Evolutionary conservation across 2,329 filamentous ascomycete species (phyloP).

Genomic region (Seiridium unicorne): DNA sequence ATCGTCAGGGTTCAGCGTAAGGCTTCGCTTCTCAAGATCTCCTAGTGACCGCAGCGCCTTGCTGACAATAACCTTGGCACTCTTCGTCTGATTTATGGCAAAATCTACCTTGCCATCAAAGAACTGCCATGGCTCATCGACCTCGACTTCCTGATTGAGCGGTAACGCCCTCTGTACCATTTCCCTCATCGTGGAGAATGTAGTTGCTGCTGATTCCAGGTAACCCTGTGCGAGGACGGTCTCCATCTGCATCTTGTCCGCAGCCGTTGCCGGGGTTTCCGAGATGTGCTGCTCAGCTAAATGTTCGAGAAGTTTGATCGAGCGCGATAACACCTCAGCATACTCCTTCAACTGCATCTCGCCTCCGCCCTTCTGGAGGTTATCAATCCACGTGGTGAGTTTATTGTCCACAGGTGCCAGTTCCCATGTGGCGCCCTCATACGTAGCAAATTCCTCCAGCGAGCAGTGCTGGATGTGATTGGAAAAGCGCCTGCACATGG

Average conservation of each 20-base stretch:
- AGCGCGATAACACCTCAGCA: slow-evolving; percentile 76
- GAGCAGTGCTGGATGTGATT: slow-evolving; percentile 78
- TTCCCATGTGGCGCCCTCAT: slow-evolving; percentile 79
- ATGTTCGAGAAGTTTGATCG: slow-evolving; percentile 84
- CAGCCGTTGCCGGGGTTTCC: slow-evolving; percentile 67
- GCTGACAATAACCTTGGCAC: slow-evolving; percentile 77
- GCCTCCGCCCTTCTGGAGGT: slow-evolving; percentile 77
- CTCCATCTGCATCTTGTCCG: slow-evolving; percentile 77
- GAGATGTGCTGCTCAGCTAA: slow-evolving; percentile 78
- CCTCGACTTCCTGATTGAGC: slow-evolving; percentile 43
- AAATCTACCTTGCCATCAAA: slow-evolving; percentile 70
- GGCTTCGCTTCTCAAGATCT: slow-evolving; percentile 72
- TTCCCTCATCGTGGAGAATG: slow-evolving; percentile 60
- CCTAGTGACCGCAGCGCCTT: slow-evolving; percentile 76
- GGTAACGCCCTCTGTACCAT: slow-evolving; percentile 68
- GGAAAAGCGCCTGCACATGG: slow-evolving; percentile 82
- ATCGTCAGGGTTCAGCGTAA: slow-evolving; percentile 69
- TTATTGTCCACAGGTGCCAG: slow-evolving; percentile 88
- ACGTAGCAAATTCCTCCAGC: slow-evolving; percentile 73
- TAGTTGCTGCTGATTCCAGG: slow-evolving; percentile 72
- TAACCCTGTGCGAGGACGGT: slow-evolving; percentile 75
- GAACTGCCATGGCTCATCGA: slow-evolving; percentile 65
- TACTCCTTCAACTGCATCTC: slow-evolving; percentile 83
- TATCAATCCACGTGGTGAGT: slow-evolving; percentile 85
- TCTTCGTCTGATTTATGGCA: slow-evolving; percentile 73